phyloP scores from a whole-genome alignment of 306 rosid genomes.

The Geum urbanum region DNA sequence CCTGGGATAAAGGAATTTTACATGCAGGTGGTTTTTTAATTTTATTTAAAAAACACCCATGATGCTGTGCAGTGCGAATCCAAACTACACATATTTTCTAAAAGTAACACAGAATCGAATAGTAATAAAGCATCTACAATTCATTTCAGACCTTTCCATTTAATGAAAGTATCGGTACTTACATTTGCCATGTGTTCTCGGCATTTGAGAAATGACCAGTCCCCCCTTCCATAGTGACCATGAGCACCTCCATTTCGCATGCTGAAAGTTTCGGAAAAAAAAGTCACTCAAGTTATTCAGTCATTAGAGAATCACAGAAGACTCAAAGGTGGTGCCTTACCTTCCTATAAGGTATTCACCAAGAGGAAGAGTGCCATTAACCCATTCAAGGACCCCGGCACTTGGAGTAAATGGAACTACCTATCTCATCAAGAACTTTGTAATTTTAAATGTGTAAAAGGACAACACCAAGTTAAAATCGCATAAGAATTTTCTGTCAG shows the following conservation, averaged over 20 bases:
- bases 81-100: too few species aligned
- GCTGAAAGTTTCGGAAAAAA: constrained; percentile 39
- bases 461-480: background rate
- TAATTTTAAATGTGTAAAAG: background rate
- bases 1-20: constrained; percentile 38
- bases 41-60: too few species aligned
- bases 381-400: constrained; percentile 99
- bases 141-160: too few species aligned
- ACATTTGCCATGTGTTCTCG: constrained; percentile 73
- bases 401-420: constrained; percentile 98
- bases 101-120: too few species aligned
- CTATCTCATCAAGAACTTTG: constrained; percentile 33
- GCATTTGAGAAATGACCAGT: constrained; percentile 77
- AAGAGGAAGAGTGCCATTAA: constrained; percentile 87
- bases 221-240: constrained; percentile 74
- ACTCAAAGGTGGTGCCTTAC: constrained; percentile 34
- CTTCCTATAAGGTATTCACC: constrained; percentile 90
- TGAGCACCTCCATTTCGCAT: constrained; percentile 84
- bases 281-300: constrained; percentile 10
- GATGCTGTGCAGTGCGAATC: too few species aligned
- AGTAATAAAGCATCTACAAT: too few species aligned
- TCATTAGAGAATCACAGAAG: constrained; percentile 9
- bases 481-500: background rate
- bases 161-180: constrained; percentile 26
- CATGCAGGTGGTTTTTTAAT: background rate